Evolutionary conservation across 148 eudicot species (phyloP).

Genomic region (Rhododendron kiyosumense): DNA sequence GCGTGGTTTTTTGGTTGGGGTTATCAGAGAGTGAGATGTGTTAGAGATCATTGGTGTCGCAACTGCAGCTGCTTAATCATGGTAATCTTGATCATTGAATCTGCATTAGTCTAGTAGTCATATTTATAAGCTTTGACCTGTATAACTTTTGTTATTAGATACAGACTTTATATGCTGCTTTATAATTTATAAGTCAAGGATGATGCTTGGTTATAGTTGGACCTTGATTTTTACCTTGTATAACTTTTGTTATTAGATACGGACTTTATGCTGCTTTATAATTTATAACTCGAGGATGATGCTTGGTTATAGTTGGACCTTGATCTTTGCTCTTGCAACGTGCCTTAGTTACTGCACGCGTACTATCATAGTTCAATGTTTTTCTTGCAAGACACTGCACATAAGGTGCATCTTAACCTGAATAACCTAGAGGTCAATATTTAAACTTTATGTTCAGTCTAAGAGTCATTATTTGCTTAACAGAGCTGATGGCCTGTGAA

Average conservation of each 20-base stretch:
- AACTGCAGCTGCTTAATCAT: background rate
- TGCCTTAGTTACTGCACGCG: background rate
- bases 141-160: background rate
- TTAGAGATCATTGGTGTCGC: background rate
- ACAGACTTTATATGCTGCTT: too few relatives aligned
- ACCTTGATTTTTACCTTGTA: too few relatives aligned
- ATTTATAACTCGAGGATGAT: too few relatives aligned
- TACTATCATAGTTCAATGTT: background rate
- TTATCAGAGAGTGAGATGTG: background rate
- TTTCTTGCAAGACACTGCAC: background rate
- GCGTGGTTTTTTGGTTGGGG: background rate
- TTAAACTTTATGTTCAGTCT: background rate
- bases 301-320: too few relatives aligned
- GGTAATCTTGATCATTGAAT: background rate
- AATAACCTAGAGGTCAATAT: background rate
- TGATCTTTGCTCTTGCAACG: background rate
- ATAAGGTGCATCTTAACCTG: background rate
- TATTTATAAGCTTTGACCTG: background rate
- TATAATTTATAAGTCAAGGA: too few relatives aligned
- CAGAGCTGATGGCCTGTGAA: slow-evolving; percentile 44
- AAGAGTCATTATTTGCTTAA: background rate
- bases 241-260: too few relatives aligned
- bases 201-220: too few relatives aligned
- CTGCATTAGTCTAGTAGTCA: background rate
- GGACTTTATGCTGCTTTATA: too few relatives aligned